Percentiles rank a stretch among this genome's conserved stretches.
phyloP scores from a whole-genome alignment of 2,329 filamentous ascomycete species.

The Trichoderma breve region DNA sequence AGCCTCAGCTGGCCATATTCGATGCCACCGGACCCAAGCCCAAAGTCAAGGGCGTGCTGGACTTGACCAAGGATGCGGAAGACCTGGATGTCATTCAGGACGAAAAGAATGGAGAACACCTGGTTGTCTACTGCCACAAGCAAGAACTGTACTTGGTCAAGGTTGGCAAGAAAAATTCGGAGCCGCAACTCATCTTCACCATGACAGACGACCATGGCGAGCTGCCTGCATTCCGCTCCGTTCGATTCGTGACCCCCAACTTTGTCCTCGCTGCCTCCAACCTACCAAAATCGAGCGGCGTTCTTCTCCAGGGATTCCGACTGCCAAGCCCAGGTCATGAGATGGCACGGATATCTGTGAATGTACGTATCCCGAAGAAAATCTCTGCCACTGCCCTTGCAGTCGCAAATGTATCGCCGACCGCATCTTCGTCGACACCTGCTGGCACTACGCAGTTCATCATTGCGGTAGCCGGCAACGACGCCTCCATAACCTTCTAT shows the following conservation, averaged over 20 bases:
- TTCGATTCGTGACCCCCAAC: slow-evolving; percentile 58
- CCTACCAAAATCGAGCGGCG: slow-evolving; percentile 57
- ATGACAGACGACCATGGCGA: slow-evolving; percentile 49
- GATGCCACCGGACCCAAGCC: slow-evolving; percentile 52
- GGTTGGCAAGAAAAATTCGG: slow-evolving; percentile 48
- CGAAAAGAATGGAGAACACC: slow-evolving; percentile 57
- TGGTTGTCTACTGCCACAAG: slow-evolving; percentile 76
- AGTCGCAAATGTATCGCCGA: slow-evolving; percentile 64
- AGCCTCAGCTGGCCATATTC: slow-evolving; percentile 79
- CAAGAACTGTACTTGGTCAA: slow-evolving; percentile 69
- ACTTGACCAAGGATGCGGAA: slow-evolving; percentile 57
- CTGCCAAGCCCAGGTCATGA: slow-evolving; percentile 41
- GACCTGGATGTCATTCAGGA: slow-evolving; percentile 65
- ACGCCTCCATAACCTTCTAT: slow-evolving; percentile 74
- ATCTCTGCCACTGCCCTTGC: slow-evolving; percentile 77
- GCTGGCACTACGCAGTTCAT: slow-evolving; percentile 71
- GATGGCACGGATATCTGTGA: slow-evolving; percentile 50
- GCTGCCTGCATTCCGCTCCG: slow-evolving; percentile 53
- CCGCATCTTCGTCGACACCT: slow-evolving; percentile 48
- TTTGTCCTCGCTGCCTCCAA: slow-evolving; percentile 60
- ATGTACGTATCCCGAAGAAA: slow-evolving; percentile 59
- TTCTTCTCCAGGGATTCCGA: slow-evolving; percentile 56
- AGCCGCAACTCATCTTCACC: slow-evolving; percentile 55
- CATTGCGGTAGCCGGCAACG: slow-evolving; percentile 76
- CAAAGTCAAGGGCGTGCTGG: slow-evolving; percentile 48